Percentiles rank a stretch among this genome's conserved stretches.
phyloP scores from a whole-genome alignment of 83 land plant genomes.

The Diphasiastrum complanatum region DNA sequence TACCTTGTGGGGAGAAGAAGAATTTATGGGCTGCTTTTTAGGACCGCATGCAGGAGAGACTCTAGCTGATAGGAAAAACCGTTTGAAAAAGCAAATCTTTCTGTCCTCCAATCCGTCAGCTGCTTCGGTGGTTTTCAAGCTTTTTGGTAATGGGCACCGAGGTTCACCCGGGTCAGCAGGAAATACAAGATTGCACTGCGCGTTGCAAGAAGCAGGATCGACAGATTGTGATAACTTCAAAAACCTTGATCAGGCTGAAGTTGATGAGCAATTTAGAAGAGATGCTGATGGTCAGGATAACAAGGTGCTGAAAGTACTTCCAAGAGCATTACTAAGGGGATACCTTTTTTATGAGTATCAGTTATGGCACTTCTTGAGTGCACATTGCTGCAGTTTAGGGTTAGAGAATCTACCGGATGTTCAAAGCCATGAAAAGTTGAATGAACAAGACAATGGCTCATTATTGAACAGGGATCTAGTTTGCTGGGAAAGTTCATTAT shows the following conservation, averaged over 20 bases:
- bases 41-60: constrained; percentile 47
- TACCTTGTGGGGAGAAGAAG: neutral
- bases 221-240: neutral
- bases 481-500: too few relatives aligned
- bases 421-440: too few relatives aligned
- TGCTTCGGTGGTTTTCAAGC: constrained; percentile 14
- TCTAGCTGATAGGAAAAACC: constrained; percentile 27
- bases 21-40: constrained; percentile 35
- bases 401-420: too few relatives aligned
- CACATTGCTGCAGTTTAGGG: neutral
- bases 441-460: too few relatives aligned
- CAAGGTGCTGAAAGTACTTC: constrained; percentile 14
- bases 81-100: constrained; percentile 31
- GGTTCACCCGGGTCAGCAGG: constrained; percentile 3
- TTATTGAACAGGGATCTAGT: too few relatives aligned
- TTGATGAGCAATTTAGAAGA: neutral
- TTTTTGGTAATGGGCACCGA: constrained; percentile 14
- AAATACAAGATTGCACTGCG: too few relatives aligned
- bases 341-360: constrained; percentile 36
- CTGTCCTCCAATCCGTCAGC: constrained; percentile 31
- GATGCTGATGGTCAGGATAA: neutral
- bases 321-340: constrained; percentile 33
- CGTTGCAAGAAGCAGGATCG: neutral
- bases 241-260: neutral
- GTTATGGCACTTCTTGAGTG: constrained; percentile 21